Evolutionary conservation across 768 basidiomycete species (phyloP).

Genomic region (Amanita thiersii): DNA sequence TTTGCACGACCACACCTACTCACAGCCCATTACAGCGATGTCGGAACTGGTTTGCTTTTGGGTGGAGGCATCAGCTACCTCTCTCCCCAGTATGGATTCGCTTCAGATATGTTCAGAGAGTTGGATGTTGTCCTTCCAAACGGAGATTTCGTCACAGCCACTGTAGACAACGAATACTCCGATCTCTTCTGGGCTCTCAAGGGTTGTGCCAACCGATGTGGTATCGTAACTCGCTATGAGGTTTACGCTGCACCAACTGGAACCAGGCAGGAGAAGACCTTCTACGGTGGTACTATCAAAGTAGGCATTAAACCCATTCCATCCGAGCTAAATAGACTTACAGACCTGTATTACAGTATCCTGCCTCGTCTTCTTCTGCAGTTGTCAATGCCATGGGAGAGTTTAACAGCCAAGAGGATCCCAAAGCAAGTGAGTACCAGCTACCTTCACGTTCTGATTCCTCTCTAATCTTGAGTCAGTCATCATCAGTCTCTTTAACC

Average conservation of each 20-base stretch:
- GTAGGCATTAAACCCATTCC: constrained; percentile 19
- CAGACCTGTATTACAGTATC: constrained; percentile 13
- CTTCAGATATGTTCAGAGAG: constrained; percentile 26
- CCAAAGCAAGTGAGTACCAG: constrained; percentile 18
- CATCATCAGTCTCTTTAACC: constrained; percentile 8
- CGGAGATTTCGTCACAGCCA: constrained; percentile 32
- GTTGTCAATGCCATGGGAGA: constrained; percentile 18
- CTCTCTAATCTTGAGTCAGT: constrained; percentile 11
- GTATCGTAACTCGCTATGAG: constrained; percentile 36
- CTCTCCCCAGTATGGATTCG: constrained; percentile 30
- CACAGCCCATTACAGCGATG: constrained; percentile 19
- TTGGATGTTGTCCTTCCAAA: constrained; percentile 34
- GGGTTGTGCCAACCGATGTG: constrained; percentile 37
- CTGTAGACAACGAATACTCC: constrained; percentile 27
- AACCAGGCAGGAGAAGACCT: constrained; percentile 23
- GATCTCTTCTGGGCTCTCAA: constrained; percentile 38
- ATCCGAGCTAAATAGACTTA: not conserved
- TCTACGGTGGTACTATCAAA: constrained; percentile 29
- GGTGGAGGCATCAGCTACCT: constrained; percentile 36
- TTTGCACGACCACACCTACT: not conserved
- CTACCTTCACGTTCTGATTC: not conserved
- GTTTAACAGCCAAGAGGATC: constrained; percentile 16
- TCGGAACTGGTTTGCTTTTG: constrained; percentile 34
- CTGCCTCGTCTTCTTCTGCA: constrained; percentile 17
- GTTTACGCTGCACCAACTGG: constrained; percentile 31